Base-by-base conservation (phyloP, 176 grass and related monocot genomes). In the Musa itinerans region DNA sequence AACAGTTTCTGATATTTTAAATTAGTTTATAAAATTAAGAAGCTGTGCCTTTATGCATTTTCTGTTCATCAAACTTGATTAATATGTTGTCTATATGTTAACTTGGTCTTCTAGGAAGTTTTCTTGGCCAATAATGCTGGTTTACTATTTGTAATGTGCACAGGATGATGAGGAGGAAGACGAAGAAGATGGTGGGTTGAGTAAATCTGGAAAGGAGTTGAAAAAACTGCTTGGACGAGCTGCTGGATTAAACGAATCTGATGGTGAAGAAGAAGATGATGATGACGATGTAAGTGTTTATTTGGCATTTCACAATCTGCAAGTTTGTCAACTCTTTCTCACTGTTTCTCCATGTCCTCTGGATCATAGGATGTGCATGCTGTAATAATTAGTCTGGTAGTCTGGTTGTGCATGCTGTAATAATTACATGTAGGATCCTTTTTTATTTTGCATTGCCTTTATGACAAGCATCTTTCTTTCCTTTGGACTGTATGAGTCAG, bases 191-290 rank as follows among this genome's bases (percentile, higher is more conserved):
- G 95, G 95, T 81, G 95, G 90, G 53, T 26, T 98, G 58, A 98
- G 95, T 80, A 98, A 98, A 77, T 98, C 95, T 52, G 95, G 95
- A 70, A 98, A 98, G 78, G 95, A 98, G 58, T 81, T 98, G 72
- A 98, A 98, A 66, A 98, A 93, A 14, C 81, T 98, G 55, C 95
- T 98, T 73, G 95, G 95, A 43, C 81, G 83, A 63, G 82, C 90
- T 85, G 86, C 88, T 78, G 95, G 95, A 74, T 69, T 89, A 77
- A 92, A 98, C 80, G 90, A 92, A 59, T 90, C 90, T 50, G 95
- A 86, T 12, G 94, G 84, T 7, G 94, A 98, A 14, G 95, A 98
- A 5, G 95, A 98, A 54, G 90, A 98, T 10, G 90, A 98, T 25
- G 94, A 97, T 0, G 93, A 98, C 11, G 88, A 92, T 59, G 90